Conservation (phyloP, 2,329 filamentous ascomycete genomes). For the Colletotrichum eremochloae region DNA sequence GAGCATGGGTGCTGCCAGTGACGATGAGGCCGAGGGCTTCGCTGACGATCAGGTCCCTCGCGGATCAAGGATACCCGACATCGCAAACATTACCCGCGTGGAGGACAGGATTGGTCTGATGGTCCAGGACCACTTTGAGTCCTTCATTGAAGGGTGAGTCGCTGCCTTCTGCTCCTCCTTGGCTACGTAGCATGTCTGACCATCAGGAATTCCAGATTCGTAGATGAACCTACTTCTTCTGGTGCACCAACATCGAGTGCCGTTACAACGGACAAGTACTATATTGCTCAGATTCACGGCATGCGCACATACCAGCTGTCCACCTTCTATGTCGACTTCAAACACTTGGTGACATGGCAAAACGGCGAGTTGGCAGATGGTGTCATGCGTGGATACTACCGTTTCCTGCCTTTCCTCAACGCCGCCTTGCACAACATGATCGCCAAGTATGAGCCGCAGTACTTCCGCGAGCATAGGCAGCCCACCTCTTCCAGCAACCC, state of each 20-base stretch:
- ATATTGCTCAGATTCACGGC: constrained; percentile 85
- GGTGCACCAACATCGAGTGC: constrained; percentile 76
- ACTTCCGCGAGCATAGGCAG: constrained; percentile 93
- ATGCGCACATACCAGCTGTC: constrained; percentile 82
- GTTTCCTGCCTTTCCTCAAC: constrained; percentile 92
- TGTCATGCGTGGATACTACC: constrained; percentile 92
- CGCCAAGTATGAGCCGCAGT: constrained; percentile 92
- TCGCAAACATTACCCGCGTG: constrained; percentile 74
- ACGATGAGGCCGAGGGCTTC: constrained; percentile 73
- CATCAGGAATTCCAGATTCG: constrained; percentile 62
- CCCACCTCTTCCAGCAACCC: constrained; percentile 80
- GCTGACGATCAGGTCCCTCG: constrained; percentile 74
- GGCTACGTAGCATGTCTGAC: constrained; percentile 22
- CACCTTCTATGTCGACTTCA: constrained; percentile 89
- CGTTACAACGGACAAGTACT: constrained; percentile 83
- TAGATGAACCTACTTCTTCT: constrained; percentile 76
- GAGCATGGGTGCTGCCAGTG: constrained; percentile 70
- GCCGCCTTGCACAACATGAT: constrained; percentile 93
- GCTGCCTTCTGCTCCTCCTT: neutral
- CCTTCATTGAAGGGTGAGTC: constrained; percentile 81
- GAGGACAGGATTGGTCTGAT: constrained; percentile 82
- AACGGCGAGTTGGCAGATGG: constrained; percentile 87
- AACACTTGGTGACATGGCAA: constrained; percentile 82
- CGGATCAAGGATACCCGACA: constrained; percentile 61
- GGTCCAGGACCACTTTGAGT: constrained; percentile 82